These are phyloP conservation scores for Raddia guianensis DNA, from an alignment of 176 grass and related monocot genomes.

Conservation along the genomic window DNA sequence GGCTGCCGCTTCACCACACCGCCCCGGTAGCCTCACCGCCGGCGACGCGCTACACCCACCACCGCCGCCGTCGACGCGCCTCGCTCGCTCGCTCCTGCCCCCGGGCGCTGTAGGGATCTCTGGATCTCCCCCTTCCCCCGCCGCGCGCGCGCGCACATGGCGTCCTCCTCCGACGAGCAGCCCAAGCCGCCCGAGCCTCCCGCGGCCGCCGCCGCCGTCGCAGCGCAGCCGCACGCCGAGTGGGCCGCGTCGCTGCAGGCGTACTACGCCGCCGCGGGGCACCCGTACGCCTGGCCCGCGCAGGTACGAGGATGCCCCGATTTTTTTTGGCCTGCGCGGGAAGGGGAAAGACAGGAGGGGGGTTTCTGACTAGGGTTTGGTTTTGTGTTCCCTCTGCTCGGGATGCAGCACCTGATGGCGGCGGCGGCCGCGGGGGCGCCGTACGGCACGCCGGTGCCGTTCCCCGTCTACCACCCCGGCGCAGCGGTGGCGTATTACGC, in stretches of 20 bases:
- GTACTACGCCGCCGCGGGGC: slow-evolving; percentile 57
- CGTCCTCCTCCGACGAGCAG: slow-evolving; percentile 76
- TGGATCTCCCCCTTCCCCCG: slow-evolving; percentile 13
- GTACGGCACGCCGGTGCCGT: slow-evolving; percentile 73
- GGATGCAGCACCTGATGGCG: slow-evolving; percentile 70
- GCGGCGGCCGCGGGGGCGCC: slow-evolving; percentile 55
- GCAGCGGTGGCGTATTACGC: slow-evolving; percentile 78
- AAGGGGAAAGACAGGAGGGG: not conserved
- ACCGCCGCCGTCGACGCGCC: slow-evolving; percentile 3
- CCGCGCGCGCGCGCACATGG: not conserved
- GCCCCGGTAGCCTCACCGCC: slow-evolving; percentile 54
- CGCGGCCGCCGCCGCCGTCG: slow-evolving; percentile 21
- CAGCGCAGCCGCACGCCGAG: slow-evolving; percentile 50
- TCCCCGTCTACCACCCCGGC: slow-evolving; percentile 67
- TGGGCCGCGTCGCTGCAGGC: slow-evolving; percentile 64
- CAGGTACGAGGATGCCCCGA: slow-evolving; percentile 48
- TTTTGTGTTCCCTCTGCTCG: not conserved
- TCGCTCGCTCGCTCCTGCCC: not conserved
- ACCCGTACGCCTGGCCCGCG: slow-evolving; percentile 73
- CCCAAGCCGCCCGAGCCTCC: slow-evolving; percentile 63
- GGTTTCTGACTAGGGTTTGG: slow-evolving; percentile 49
- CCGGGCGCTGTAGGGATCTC: slow-evolving; percentile 2
- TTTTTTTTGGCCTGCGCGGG: not conserved
- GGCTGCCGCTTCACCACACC: slow-evolving; percentile 43
- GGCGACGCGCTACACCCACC: slow-evolving; percentile 37